phyloP scores from a whole-genome alignment of 305 asterid genomes.

The Rubia peregrina region DNA sequence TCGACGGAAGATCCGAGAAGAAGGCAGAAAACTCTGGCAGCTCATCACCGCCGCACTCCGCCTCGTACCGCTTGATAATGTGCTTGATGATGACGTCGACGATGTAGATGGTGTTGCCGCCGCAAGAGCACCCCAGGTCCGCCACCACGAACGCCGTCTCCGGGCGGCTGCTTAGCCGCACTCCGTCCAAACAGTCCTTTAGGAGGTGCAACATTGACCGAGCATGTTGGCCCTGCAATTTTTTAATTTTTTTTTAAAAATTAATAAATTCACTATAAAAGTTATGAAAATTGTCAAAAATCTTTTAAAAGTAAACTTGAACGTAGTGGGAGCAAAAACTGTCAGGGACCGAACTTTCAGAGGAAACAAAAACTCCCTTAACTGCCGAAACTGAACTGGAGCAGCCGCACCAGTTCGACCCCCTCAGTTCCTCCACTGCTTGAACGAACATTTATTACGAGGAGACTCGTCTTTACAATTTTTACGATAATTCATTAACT shows the following conservation, averaged over 20 bases:
- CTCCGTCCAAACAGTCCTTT: constrained; percentile 57
- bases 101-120: constrained; percentile 74
- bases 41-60: constrained; percentile 23
- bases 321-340: too few species aligned
- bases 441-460: too few species aligned
- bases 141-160: constrained; percentile 67
- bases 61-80: constrained; percentile 58
- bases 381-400: too few species aligned
- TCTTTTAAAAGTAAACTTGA: too few species aligned
- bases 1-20: constrained; percentile 86
- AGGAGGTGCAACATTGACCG: constrained; percentile 79
- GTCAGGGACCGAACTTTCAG: too few species aligned
- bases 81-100: constrained; percentile 75
- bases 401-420: too few species aligned
- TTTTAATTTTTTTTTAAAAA: neutral
- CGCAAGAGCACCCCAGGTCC: constrained; percentile 96
- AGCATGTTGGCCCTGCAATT: constrained; percentile 65
- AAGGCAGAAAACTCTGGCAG: constrained; percentile 79
- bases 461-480: too few species aligned
- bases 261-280: too few species aligned
- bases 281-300: too few species aligned
- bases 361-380: too few species aligned
- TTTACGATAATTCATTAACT: too few species aligned
- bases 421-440: too few species aligned
- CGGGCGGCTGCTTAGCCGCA: constrained; percentile 40